Percentiles rank a stretch among this genome's conserved stretches.
phyloP scores from a whole-genome alignment of 495 filamentous ascomycete species.

The Staphylotrichum tortipilum region DNA sequence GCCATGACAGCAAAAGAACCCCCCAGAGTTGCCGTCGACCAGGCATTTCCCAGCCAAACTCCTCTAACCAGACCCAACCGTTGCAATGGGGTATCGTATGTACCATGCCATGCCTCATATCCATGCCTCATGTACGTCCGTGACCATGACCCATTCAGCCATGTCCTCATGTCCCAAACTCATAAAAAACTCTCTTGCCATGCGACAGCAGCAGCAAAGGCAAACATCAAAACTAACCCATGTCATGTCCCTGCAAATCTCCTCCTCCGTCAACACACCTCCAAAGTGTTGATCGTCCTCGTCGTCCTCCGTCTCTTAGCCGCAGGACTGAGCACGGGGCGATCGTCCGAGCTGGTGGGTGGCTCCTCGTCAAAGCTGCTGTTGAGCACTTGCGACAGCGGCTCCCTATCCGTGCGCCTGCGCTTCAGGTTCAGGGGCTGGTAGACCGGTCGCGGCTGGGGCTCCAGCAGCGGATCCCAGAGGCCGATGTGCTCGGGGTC shows the following conservation, averaged over 20 bases:
- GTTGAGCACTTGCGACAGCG: constrained; percentile 21
- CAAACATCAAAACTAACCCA: background rate
- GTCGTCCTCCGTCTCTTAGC: constrained; percentile 27
- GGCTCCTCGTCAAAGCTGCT: constrained; percentile 30
- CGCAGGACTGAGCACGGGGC: constrained; percentile 23
- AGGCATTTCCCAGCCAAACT: background rate
- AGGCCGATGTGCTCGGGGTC: constrained; percentile 29
- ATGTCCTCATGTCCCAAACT: constrained; percentile 5
- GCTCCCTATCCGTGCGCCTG: constrained; percentile 13
- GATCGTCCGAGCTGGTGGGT: constrained; percentile 17
- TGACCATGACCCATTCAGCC: background rate
- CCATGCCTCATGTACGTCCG: too few species aligned
- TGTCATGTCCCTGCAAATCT: background rate
- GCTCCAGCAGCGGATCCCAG: constrained; percentile 23
- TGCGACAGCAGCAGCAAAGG: background rate
- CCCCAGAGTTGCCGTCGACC: background rate
- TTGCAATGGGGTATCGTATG: background rate
- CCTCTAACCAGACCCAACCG: constrained; percentile 3
- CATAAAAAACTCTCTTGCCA: background rate
- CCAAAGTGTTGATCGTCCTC: constrained; percentile 10
- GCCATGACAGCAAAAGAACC: background rate
- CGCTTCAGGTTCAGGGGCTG: constrained; percentile 16
- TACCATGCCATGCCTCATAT: background rate
- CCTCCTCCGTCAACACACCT: constrained; percentile 19
- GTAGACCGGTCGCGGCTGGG: background rate